Conservation (phyloP, 805 yeast genomes). For the Barnettozyma salicaria region DNA sequence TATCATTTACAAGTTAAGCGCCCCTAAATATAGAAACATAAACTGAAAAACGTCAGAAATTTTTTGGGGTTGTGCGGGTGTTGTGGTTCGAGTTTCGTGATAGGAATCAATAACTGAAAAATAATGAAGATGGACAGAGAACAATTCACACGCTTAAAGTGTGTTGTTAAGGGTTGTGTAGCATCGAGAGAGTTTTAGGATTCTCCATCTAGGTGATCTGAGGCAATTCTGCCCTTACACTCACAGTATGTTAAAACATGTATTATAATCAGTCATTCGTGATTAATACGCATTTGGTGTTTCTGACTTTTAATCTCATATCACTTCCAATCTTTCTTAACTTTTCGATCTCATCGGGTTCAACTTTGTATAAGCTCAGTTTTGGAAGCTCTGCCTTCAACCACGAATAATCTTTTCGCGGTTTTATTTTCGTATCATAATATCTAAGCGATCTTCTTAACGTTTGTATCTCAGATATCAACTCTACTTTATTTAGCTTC, state of each 20-base stretch:
- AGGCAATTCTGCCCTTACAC: no score
- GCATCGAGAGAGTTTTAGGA: no score
- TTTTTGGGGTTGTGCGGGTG: no score
- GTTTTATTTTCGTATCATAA: background rate
- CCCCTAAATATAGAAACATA: no score
- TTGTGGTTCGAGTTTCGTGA: no score
- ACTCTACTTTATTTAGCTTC: conserved; percentile 29
- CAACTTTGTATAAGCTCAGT: conserved; percentile 5
- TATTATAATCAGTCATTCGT: background rate
- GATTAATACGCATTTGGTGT: background rate
- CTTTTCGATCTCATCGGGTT: conserved; percentile 12
- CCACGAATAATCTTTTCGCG: conserved; percentile 8
- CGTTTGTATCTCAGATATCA: conserved; percentile 40
- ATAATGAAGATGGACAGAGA: no score
- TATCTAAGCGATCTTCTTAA: conserved; percentile 30
- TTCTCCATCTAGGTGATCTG: no score
- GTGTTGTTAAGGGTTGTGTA: background rate
- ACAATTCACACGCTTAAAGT: no score
- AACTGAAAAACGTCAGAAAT: no score
- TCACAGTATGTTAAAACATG: no score
- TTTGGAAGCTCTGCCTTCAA: conserved; percentile 10
- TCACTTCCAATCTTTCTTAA: conserved; percentile 19
- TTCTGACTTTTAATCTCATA: conserved; percentile 11
- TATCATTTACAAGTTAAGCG: background rate
- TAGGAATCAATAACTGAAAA: no score